Evolutionary conservation across 1,284 basidiomycete genomes (phyloP), one percentile per base, ranked within the genome.

Genomic region (Pisolithus thermaeus): DNA sequence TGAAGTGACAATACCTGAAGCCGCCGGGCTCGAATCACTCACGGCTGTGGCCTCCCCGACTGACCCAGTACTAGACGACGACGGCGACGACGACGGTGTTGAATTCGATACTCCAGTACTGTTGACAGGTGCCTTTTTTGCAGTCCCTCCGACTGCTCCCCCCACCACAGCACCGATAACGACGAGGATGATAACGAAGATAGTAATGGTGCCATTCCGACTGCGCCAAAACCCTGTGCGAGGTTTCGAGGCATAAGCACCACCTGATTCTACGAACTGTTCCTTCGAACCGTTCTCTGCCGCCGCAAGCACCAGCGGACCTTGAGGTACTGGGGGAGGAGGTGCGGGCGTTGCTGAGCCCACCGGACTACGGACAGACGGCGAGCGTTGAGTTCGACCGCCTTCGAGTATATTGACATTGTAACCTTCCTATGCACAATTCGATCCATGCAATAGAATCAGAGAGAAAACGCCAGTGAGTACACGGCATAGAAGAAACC

Each of bases 71-170:
- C 1, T 7, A 27, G 25, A 27, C 1, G 25, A 27, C 23, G 23
- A 25, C 25, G 25, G 7, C 1, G 25, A 27, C 23, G 23, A 25
- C 25, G 25, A 27, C 25, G 25, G 25, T 27, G 25, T 27, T 27
- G 25, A 27, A 7, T 5, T 6, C 25, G 25, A 27, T 20, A 20
- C 1, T 20, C 18, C 18, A 20, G 18, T 20, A 20, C 18, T 20
- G 18, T 20, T 20, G 18, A 20, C 18, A 20, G 25, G 25, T 5
- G 25, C 1, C 7, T 5, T 27, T 3, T 71, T 63, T 62, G 58
- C 62, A 7, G 76, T 74, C 9, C 76, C 80, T 18, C 81, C 83
- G 0, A 85, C 83, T 0, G 75, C 81, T 2, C 80, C 84, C 2
- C 81, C 83, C 7, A 86, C 73, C 14, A 78, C 71, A 1, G 75